These are phyloP conservation scores for Didymellaceae sp. DNA, from an alignment of 2,329 filamentous ascomycete genomes.

Conservation along the genomic window DNA sequence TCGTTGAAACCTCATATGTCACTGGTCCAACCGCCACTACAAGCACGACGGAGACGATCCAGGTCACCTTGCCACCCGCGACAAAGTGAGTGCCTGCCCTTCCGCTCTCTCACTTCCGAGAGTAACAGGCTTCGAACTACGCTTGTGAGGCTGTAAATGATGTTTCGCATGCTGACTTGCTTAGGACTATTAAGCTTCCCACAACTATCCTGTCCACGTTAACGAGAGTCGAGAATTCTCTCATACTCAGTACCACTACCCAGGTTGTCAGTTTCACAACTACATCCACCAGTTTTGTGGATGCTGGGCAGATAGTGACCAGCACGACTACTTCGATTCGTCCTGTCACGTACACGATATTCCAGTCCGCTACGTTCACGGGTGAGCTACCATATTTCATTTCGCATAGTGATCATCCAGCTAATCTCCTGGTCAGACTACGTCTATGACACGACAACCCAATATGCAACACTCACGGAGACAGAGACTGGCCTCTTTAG, in stretches of 20 bases:
- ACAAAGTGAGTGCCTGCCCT: neutral
- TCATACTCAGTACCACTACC: neutral
- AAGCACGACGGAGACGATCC: neutral
- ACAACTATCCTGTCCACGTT: neutral
- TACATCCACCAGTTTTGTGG: neutral
- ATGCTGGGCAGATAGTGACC: neutral
- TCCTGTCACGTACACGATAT: neutral
- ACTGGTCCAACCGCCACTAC: slow-evolving; percentile 1
- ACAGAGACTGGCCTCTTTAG: neutral
- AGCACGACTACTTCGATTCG: neutral
- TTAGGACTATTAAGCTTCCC: neutral
- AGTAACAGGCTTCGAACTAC: no score
- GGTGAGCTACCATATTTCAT: no score
- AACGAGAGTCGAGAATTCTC: neutral
- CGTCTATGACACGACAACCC: neutral
- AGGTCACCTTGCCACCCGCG: neutral
- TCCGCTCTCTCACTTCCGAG: no score
- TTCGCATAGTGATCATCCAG: no score
- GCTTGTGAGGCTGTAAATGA: no score
- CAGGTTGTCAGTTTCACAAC: slow-evolving; percentile 1
- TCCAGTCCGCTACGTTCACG: neutral
- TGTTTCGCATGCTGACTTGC: no score
- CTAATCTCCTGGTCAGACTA: no score
- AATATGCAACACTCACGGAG: neutral
- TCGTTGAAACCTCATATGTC: neutral